phyloP scores from a whole-genome alignment of 768 basidiomycete genomes.

The Boletus vinaceobasis region DNA sequence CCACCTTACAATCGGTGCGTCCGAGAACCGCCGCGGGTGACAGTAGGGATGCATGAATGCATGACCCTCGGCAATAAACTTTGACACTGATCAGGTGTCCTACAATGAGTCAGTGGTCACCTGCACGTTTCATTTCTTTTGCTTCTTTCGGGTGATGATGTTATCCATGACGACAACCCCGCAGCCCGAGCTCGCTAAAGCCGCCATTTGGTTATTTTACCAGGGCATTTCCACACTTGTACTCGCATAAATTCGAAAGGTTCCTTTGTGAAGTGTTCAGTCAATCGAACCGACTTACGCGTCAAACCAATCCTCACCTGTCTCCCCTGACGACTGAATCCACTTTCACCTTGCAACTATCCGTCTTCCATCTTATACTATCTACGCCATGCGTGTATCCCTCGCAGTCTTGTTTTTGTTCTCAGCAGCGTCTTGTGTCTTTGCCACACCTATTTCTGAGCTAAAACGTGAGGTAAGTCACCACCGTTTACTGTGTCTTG shows the following conservation, averaged over 20 bases:
- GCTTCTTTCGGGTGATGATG: constrained; percentile 1
- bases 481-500: neutral
- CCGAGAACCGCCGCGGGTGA: neutral
- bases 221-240: constrained; percentile 2
- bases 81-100: too few species aligned
- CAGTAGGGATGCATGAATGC: neutral
- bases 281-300: neutral
- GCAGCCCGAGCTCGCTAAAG: constrained; percentile 8
- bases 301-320: neutral
- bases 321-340: neutral
- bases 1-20: neutral
- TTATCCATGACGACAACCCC: constrained; percentile 9
- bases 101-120: neutral
- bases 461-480: constrained; percentile 7
- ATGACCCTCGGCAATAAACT: neutral
- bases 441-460: constrained; percentile 13
- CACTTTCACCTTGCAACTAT: too few species aligned
- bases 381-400: constrained; percentile 15
- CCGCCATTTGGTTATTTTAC: constrained; percentile 6
- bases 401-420: constrained; percentile 8
- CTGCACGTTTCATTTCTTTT: neutral
- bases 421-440: constrained; percentile 6
- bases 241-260: neutral
- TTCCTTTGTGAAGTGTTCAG: neutral
- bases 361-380: neutral